Evolutionary conservation across 805 yeast species (phyloP).

Genomic region (Starmera pachycereana): DNA sequence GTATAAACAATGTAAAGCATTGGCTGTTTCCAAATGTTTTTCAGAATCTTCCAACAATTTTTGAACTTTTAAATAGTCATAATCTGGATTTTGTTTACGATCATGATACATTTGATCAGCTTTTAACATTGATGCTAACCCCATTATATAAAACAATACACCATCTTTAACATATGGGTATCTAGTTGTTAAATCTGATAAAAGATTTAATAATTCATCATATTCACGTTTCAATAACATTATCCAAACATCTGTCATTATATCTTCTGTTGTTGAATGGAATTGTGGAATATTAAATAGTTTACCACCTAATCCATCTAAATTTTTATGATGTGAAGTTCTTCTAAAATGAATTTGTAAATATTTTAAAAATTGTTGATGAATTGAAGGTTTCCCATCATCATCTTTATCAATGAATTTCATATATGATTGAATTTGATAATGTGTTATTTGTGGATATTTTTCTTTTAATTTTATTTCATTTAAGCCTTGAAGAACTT

Average conservation of each 20-base stretch:
- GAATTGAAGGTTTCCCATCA: conserved; percentile 2
- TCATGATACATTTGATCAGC: too few relatives aligned
- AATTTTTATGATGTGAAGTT: background rate
- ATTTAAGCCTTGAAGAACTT: conserved; percentile 28
- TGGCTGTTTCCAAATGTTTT: too few relatives aligned
- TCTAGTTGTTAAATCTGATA: conserved; percentile 6
- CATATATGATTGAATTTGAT: conserved; percentile 7
- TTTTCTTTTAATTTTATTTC: conserved; percentile 6
- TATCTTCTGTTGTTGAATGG: too few relatives aligned
- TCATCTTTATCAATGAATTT: background rate
- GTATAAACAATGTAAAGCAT: conserved; percentile 3
- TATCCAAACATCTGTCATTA: conserved; percentile 11
- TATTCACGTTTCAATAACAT: conserved; percentile 12
- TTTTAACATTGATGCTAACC: conserved; percentile 11
- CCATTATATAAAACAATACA: conserved; percentile 14
- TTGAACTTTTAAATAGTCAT: conserved; percentile 2
- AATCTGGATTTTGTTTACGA: too few relatives aligned
- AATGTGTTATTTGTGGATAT: conserved; percentile 1
- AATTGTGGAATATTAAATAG: too few relatives aligned
- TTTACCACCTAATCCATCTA: too few relatives aligned
- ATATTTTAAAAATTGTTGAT: conserved; percentile 18
- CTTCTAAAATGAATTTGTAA: conserved; percentile 6
- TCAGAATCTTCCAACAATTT: conserved; percentile 8
- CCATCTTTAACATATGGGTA: conserved; percentile 15
- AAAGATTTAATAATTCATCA: conserved; percentile 8